These are phyloP conservation scores for Monascus purpureus DNA, from an alignment of 495 filamentous ascomycete species.

Conservation along the genomic window DNA sequence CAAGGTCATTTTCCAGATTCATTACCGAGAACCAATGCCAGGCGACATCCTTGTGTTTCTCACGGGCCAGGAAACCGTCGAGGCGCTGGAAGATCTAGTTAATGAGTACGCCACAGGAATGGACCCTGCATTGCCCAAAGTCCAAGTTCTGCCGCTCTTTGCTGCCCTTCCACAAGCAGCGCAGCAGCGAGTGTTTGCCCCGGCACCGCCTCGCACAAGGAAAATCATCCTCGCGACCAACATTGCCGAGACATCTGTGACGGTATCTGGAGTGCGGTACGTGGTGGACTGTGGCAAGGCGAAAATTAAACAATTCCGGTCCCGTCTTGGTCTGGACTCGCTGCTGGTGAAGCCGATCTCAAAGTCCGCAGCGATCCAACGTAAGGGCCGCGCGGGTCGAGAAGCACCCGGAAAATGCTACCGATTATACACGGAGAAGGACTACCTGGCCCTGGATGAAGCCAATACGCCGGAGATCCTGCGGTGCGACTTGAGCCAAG, in stretches of 20 bases:
- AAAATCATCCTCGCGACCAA: slow-evolving; percentile 93
- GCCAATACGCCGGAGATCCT: slow-evolving; percentile 80
- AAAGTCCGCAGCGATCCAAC: slow-evolving; percentile 82
- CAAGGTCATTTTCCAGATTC: slow-evolving; percentile 76
- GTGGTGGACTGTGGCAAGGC: slow-evolving; percentile 91
- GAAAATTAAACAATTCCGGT: slow-evolving; percentile 85
- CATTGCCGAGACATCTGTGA: slow-evolving; percentile 96
- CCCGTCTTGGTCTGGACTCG: slow-evolving; percentile 75
- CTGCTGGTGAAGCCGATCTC: slow-evolving; percentile 85
- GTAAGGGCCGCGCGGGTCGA: slow-evolving; percentile 83
- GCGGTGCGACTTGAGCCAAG: slow-evolving; percentile 70
- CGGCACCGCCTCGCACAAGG: slow-evolving; percentile 57
- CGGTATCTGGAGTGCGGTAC: slow-evolving; percentile 79
- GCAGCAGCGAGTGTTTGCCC: slow-evolving; percentile 76
- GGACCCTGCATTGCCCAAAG: slow-evolving; percentile 58
- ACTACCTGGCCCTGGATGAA: slow-evolving; percentile 55
- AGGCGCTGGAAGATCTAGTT: slow-evolving; percentile 62
- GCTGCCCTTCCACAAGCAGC: slow-evolving; percentile 59
- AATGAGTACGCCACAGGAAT: slow-evolving; percentile 64
- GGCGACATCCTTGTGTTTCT: slow-evolving; percentile 92
- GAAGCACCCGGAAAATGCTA: slow-evolving; percentile 85
- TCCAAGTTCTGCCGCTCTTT: slow-evolving; percentile 57
- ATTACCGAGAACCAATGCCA: slow-evolving; percentile 73
- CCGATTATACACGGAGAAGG: slow-evolving; percentile 73
- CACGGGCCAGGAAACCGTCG: slow-evolving; percentile 87